These are phyloP conservation scores for Yarrowia yakushimensis DNA, from an alignment of 805 yeast genomes.

Conservation along the genomic window DNA sequence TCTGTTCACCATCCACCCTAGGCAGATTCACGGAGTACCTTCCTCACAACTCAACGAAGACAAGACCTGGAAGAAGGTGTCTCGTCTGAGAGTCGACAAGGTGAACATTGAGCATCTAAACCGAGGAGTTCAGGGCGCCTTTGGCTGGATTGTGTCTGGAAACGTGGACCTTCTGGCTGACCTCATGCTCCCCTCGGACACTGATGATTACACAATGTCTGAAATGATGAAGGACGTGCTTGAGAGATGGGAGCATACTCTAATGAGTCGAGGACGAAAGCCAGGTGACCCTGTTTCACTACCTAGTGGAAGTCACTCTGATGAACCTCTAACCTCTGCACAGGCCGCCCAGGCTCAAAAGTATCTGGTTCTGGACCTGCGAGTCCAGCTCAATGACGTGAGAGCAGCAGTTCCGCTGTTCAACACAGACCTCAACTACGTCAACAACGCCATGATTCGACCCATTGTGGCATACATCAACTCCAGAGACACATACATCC, in stretches of 20 bases:
- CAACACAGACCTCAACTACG: slow-evolving; percentile 81
- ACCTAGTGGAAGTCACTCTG: slow-evolving; percentile 24
- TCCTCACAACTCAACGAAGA: slow-evolving; percentile 32
- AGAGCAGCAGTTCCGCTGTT: slow-evolving; percentile 86
- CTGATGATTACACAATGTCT: slow-evolving; percentile 46
- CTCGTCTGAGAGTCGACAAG: slow-evolving; percentile 79
- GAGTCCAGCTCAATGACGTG: slow-evolving; percentile 76
- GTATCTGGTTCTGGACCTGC: slow-evolving; percentile 72
- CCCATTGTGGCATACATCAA: slow-evolving; percentile 96
- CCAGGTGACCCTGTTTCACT: background rate
- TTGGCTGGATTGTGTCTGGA: slow-evolving; percentile 95
- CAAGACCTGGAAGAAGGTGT: slow-evolving; percentile 55
- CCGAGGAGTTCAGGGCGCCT: slow-evolving; percentile 82
- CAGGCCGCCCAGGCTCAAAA: slow-evolving; percentile 43
- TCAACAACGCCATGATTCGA: slow-evolving; percentile 84
- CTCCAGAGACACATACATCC: slow-evolving; percentile 83
- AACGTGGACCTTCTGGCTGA: slow-evolving; percentile 93
- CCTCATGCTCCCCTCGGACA: slow-evolving; percentile 70
- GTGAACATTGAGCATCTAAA: slow-evolving; percentile 85
- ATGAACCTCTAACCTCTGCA: slow-evolving; percentile 35
- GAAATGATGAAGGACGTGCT: slow-evolving; percentile 40
- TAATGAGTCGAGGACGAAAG: slow-evolving; percentile 28
- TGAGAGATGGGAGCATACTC: slow-evolving; percentile 42
- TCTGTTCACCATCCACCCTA: slow-evolving; percentile 82
- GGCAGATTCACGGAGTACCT: slow-evolving; percentile 45